phyloP scores from a whole-genome alignment of 257 asterid genomes.

The Plectranthus barbatus region DNA sequence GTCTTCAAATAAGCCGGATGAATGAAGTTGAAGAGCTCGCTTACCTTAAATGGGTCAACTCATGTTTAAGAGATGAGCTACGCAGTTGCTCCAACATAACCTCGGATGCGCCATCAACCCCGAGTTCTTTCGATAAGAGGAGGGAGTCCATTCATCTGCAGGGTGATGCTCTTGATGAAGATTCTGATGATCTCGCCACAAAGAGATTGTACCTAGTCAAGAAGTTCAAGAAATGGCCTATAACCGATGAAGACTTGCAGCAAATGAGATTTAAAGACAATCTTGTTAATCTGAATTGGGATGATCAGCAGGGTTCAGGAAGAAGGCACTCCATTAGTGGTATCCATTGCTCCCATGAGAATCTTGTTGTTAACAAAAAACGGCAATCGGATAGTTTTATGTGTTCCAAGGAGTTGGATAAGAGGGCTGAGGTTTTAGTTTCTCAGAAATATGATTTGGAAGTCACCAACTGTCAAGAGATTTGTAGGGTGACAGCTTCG shows the following conservation, averaged over 20 bases:
- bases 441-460: slow-evolving; percentile 42
- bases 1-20: slow-evolving; percentile 78
- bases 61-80: slow-evolving; percentile 71
- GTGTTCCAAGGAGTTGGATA: slow-evolving; percentile 56
- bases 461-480: slow-evolving; percentile 31
- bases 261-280: slow-evolving; percentile 29
- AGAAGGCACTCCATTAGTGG: slow-evolving; percentile 88
- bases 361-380: slow-evolving; percentile 46
- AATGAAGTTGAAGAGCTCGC: slow-evolving; percentile 93
- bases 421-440: slow-evolving; percentile 33
- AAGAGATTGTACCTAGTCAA: slow-evolving; percentile 48
- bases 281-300: slow-evolving; percentile 29
- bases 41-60: slow-evolving; percentile 84
- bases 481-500: slow-evolving; percentile 39
- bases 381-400: slow-evolving; percentile 73
- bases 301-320: slow-evolving; percentile 31
- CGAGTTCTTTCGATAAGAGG: slow-evolving; percentile 30
- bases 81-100: slow-evolving; percentile 34
- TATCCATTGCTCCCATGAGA: slow-evolving; percentile 45
- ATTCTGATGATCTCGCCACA: slow-evolving; percentile 35
- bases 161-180: no score
- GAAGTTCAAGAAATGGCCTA: slow-evolving; percentile 81
- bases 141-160: slow-evolving; percentile 52
- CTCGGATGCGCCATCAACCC: slow-evolving; percentile 38
- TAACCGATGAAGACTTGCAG: slow-evolving; percentile 59